Evolutionary conservation across 768 basidiomycete species (phyloP).

Genomic region (Lactarius evosmus): DNA sequence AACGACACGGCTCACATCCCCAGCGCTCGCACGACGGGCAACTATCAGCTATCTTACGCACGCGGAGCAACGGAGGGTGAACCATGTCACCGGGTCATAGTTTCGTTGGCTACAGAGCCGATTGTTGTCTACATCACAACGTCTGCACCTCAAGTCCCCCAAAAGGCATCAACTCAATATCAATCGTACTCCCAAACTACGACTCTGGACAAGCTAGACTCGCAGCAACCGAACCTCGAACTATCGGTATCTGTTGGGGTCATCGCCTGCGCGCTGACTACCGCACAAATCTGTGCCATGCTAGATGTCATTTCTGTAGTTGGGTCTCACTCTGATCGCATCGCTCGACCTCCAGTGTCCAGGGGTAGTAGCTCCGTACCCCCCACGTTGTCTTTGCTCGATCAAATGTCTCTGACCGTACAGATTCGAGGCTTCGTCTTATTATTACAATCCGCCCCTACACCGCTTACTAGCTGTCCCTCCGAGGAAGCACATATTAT

Average conservation of each 20-base stretch:
- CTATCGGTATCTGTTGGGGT: conserved; percentile 21
- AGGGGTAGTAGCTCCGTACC: conserved; percentile 27
- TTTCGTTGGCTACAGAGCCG: conserved; percentile 24
- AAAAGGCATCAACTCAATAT: background rate
- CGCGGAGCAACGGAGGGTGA: background rate
- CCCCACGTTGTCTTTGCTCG: conserved; percentile 31
- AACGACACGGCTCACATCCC: background rate
- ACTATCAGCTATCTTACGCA: background rate
- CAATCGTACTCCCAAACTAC: background rate
- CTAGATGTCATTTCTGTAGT: conserved; percentile 36
- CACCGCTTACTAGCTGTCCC: conserved; percentile 29
- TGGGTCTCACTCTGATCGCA: conserved; percentile 27
- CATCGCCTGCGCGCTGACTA: conserved; percentile 26
- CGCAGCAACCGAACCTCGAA: conserved; percentile 21
- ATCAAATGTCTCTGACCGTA: conserved; percentile 36
- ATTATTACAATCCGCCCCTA: conserved; percentile 38
- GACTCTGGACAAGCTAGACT: background rate
- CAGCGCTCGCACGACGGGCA: background rate
- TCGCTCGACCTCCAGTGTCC: conserved; percentile 18
- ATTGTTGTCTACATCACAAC: conserved; percentile 24
- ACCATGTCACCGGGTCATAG: conserved; percentile 13
- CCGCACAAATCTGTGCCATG: conserved; percentile 19
- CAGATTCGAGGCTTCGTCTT: conserved; percentile 47
- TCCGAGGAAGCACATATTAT: conserved; percentile 18
- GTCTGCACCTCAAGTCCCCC: background rate